A percentile compares a stretch with the other conserved stretches of the same genome.
Evolutionary conservation across 805 yeast species (phyloP).

Genomic region (Cyberlindnera maritima): DNA sequence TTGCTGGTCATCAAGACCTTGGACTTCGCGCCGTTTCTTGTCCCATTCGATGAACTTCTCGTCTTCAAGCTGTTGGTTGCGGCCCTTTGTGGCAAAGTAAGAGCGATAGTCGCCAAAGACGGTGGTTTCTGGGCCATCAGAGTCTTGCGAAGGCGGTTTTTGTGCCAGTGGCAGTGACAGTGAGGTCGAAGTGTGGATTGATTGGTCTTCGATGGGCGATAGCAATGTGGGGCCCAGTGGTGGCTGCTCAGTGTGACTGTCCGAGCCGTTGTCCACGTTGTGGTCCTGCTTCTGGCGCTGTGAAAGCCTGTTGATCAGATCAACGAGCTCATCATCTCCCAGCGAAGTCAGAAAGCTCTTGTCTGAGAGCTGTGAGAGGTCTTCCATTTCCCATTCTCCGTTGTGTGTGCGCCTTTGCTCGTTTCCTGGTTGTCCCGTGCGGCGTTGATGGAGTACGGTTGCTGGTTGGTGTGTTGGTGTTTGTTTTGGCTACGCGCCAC

Average conservation of each 20-base stretch:
- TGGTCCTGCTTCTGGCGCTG: conserved; percentile 21
- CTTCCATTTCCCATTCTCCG: not conserved
- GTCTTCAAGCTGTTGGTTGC: conserved; percentile 61
- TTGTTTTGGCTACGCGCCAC: too few relatives aligned
- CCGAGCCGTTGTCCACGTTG: not conserved
- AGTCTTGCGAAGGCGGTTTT: conserved; percentile 1
- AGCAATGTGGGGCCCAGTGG: not conserved
- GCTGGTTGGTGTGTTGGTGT: too few relatives aligned
- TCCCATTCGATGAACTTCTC: conserved; percentile 50
- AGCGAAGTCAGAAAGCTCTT: conserved; percentile 31
- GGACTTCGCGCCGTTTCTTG: conserved; percentile 30
- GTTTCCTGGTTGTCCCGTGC: too few relatives aligned
- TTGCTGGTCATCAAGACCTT: conserved; percentile 8
- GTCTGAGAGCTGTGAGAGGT: conserved; percentile 14
- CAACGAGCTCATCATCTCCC: conserved; percentile 37
- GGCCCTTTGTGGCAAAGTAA: conserved; percentile 59
- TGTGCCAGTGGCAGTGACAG: conserved; percentile 20
- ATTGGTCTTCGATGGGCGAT: not conserved
- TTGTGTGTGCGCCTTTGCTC: not conserved
- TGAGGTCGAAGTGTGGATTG: not conserved
- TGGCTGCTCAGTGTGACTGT: not conserved
- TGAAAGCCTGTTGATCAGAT: conserved; percentile 34
- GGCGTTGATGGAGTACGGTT: too few relatives aligned
- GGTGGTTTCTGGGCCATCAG: not conserved
- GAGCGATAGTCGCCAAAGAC: conserved; percentile 66